Conservation (phyloP, 2,329 filamentous ascomycete genomes). For the Aspergillus ustus region DNA sequence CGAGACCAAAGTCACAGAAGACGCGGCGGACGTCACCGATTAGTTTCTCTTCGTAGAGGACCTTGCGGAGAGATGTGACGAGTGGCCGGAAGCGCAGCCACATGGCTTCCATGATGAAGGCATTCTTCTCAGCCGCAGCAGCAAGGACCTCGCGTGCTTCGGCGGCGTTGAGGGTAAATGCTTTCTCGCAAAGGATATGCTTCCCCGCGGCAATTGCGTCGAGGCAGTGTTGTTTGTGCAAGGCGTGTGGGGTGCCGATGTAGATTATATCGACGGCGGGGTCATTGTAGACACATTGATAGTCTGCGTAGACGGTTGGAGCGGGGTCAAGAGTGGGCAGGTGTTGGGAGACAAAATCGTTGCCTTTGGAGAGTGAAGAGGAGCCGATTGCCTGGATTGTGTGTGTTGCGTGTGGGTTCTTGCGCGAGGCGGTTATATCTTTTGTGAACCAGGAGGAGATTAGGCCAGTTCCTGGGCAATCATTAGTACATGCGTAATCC, state of each 20-base stretch:
- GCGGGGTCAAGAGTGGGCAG: background rate
- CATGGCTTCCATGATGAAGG: slow-evolving; percentile 78
- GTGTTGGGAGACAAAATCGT: background rate
- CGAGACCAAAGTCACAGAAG: slow-evolving; percentile 50
- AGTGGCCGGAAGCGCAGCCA: slow-evolving; percentile 84
- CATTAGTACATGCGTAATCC: background rate
- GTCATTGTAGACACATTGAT: slow-evolving; percentile 75
- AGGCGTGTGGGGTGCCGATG: slow-evolving; percentile 80
- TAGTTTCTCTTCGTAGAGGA: slow-evolving; percentile 48
- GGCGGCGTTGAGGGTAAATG: slow-evolving; percentile 75
- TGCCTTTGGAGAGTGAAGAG: slow-evolving; percentile 6
- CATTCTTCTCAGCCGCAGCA: slow-evolving; percentile 68
- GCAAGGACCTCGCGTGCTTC: slow-evolving; percentile 71
- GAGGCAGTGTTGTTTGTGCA: slow-evolving; percentile 83
- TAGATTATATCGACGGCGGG: slow-evolving; percentile 78
- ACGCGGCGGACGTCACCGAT: slow-evolving; percentile 58
- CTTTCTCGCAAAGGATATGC: slow-evolving; percentile 82
- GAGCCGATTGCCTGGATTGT: slow-evolving; percentile 12
- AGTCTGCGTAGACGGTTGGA: slow-evolving; percentile 65
- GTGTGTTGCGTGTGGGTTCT: background rate
- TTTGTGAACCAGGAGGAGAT: slow-evolving; percentile 13
- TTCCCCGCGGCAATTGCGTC: slow-evolving; percentile 78
- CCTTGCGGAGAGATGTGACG: slow-evolving; percentile 68
- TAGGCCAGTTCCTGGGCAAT: background rate
- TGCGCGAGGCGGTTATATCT: background rate